Evolutionary conservation across 2,329 filamentous ascomycete species (phyloP).

Genomic region (Colletotrichum neosansevieriae): DNA sequence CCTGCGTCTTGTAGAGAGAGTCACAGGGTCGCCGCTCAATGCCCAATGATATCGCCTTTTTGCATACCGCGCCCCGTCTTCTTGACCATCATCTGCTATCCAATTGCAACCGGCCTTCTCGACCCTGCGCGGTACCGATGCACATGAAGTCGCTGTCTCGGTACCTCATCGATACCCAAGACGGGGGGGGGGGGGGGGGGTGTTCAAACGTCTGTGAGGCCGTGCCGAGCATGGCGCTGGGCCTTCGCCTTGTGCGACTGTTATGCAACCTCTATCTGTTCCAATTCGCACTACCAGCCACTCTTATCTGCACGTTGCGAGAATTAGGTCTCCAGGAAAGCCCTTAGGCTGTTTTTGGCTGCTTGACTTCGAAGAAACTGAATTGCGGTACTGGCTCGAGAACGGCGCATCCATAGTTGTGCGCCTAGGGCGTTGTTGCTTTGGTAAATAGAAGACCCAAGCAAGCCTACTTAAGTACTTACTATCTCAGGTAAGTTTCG

Average conservation of each 20-base stretch:
- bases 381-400: neutral
- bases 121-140: slow-evolving; percentile 19
- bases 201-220: slow-evolving; percentile 9
- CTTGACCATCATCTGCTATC: neutral
- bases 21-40: slow-evolving; percentile 19
- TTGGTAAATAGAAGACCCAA: neutral
- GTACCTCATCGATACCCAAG: slow-evolving; percentile 37
- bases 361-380: neutral
- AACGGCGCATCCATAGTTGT: neutral
- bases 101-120: neutral
- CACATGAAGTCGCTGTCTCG: neutral
- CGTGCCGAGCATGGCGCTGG: neutral
- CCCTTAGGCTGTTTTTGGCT: neutral
- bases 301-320: neutral
- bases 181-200: slow-evolving; percentile 4
- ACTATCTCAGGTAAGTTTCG: no score
- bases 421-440: neutral
- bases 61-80: neutral
- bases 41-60: slow-evolving; percentile 22
- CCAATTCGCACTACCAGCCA: neutral
- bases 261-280: neutral
- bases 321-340: neutral
- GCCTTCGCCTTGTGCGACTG: no score
- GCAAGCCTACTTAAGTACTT: neutral
- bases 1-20: slow-evolving; percentile 19